Percentiles rank a stretch among this genome's conserved stretches.
These are phyloP conservation scores for Verticillium nonalfalfae DNA, from an alignment of 2,329 filamentous ascomycete genomes.

Conservation along the genomic window DNA sequence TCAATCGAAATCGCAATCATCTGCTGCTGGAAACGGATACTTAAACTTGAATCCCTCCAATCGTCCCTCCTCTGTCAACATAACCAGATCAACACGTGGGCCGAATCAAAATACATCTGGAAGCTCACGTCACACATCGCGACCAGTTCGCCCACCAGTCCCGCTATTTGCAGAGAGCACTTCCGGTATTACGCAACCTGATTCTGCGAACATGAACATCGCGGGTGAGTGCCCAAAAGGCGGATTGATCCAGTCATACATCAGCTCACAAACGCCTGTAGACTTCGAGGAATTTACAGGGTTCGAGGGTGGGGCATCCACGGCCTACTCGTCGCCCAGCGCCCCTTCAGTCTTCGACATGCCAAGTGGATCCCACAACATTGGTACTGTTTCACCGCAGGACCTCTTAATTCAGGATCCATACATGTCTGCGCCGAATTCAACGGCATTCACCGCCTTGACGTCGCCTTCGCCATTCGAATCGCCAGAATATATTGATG, in stretches of 20 bases:
- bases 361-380: slow-evolving; percentile 39
- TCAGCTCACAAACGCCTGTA: slow-evolving; percentile 9
- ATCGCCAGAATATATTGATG: slow-evolving; percentile 66
- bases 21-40: no score
- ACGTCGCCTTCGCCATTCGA: slow-evolving; percentile 79
- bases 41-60: background rate
- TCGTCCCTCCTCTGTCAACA: background rate
- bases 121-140: background rate
- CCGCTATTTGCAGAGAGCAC: slow-evolving; percentile 62
- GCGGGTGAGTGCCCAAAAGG: slow-evolving; percentile 38
- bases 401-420: slow-evolving; percentile 68
- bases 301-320: slow-evolving; percentile 44
- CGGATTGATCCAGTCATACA: background rate
- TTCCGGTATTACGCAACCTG: slow-evolving; percentile 39
- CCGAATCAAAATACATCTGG: background rate
- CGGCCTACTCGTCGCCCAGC: slow-evolving; percentile 48
- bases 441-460: slow-evolving; percentile 72
- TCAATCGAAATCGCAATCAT: background rate
- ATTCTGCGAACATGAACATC: slow-evolving; percentile 44
- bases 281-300: slow-evolving; percentile 52
- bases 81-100: background rate
- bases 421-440: slow-evolving; percentile 73
- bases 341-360: slow-evolving; percentile 45
- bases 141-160: slow-evolving; percentile 55
- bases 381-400: slow-evolving; percentile 76